Percentiles rank a stretch among this genome's conserved stretches.
phyloP scores from a whole-genome alignment of 768 basidiomycete genomes.

The Phlegmacium glaucopus region DNA sequence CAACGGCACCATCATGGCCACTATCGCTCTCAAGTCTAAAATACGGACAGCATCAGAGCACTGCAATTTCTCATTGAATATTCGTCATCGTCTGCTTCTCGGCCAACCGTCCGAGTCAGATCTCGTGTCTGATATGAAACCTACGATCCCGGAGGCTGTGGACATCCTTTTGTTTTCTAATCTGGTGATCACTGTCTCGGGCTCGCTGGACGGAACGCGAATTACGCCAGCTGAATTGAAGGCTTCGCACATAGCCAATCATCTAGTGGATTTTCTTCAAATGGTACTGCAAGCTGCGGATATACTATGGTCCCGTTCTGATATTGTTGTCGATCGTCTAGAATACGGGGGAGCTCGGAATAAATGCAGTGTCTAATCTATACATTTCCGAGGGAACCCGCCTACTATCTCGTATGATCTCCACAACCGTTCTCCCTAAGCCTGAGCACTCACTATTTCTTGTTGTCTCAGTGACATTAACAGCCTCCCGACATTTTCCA shows the following conservation, averaged over 20 bases:
- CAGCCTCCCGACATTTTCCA: conserved; percentile 33
- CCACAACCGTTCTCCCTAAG: background rate
- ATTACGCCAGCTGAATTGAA: conserved; percentile 38
- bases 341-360: conserved; percentile 59
- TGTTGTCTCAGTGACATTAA: conserved; percentile 33
- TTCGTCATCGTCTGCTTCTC: conserved; percentile 39
- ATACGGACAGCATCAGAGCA: conserved; percentile 43
- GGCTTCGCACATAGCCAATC: conserved; percentile 46
- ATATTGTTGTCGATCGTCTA: conserved; percentile 21
- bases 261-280: conserved; percentile 49
- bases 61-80: conserved; percentile 42
- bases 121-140: conserved; percentile 26
- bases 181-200: conserved; percentile 52
- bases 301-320: background rate
- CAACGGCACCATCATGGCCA: conserved; percentile 23
- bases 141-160: conserved; percentile 35
- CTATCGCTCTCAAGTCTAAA: conserved; percentile 29
- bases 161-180: conserved; percentile 50
- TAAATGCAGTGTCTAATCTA: conserved; percentile 54
- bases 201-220: conserved; percentile 42
- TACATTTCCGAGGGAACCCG: conserved; percentile 42
- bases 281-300: conserved; percentile 29
- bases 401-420: conserved; percentile 26
- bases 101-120: conserved; percentile 24
- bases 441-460: conserved; percentile 2